These are phyloP conservation scores for Rhodotorula mucilaginosa DNA, from an alignment of 1,284 basidiomycete species.

Conservation along the genomic window DNA sequence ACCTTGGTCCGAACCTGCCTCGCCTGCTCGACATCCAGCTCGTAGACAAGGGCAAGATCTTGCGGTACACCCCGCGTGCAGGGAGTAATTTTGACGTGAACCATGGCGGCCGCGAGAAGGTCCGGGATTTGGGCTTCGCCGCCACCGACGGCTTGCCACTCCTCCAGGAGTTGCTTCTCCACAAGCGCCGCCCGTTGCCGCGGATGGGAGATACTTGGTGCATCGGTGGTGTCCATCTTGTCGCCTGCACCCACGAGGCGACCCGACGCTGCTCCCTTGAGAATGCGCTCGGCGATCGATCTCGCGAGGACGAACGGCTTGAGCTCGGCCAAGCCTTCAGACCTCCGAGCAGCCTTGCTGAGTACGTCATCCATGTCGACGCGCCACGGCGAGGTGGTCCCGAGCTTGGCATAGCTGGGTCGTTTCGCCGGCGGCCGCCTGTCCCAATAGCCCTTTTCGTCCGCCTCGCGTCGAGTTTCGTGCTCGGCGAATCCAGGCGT, in stretches of 20 bases:
- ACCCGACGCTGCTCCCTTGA: not conserved
- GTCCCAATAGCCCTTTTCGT: slow-evolving; percentile 66
- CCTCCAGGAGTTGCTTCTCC: not conserved
- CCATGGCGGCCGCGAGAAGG: slow-evolving; percentile 14
- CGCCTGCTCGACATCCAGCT: not conserved
- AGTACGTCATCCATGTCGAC: slow-evolving; percentile 62
- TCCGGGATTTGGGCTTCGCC: not conserved
- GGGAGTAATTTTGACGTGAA: slow-evolving; percentile 31
- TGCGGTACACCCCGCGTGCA: slow-evolving; percentile 34
- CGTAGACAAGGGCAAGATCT: slow-evolving; percentile 29
- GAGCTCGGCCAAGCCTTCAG: not conserved
- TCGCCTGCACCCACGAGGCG: not conserved
- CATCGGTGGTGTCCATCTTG: not conserved
- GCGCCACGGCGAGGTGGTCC: slow-evolving; percentile 59
- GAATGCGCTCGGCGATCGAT: not conserved
- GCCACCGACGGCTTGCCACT: not conserved
- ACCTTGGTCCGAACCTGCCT: slow-evolving; percentile 9
- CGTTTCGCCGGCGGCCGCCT: slow-evolving; percentile 80
- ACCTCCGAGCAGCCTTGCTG: not conserved
- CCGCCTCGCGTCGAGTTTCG: slow-evolving; percentile 54
- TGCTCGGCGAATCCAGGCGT: slow-evolving; percentile 56
- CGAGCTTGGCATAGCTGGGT: slow-evolving; percentile 65
- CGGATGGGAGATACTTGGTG: not conserved
- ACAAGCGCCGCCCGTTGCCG: not conserved
- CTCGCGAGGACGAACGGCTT: slow-evolving; percentile 15